Base-by-base conservation (phyloP, 176 grass and related monocot species). In the Areca catechu region DNA sequence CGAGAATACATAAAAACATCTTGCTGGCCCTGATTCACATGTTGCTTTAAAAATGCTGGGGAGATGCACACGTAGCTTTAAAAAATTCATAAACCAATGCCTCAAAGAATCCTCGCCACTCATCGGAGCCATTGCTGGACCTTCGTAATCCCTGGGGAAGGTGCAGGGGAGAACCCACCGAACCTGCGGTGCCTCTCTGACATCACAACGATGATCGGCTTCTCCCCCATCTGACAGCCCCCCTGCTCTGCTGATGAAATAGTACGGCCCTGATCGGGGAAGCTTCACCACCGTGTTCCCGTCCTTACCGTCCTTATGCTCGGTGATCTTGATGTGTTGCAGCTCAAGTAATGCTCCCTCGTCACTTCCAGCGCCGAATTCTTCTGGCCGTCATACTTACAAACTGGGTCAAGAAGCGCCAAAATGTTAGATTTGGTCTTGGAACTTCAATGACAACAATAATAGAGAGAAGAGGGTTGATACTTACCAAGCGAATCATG, bases 321-420 rank as follows among this genome's bases (percentile, higher is more conserved):
- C 58, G 5, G 19, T 19, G 9, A 72, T 43, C 50, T 61, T 49
- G 66, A 78, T 37, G 62, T 74, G 74, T 76, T 75, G 79, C 79
- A 81, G 19, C 51, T 65, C 56, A 82, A 24, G 68, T 82, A 82
- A 3, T 48, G 64, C 23, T 70, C 72, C 51, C 79, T 75, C 6
- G 72, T 82, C 57, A 82, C 79, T 23, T 69, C 48, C 15, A 82
- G 71, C 9, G 76, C 79, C 21, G 79, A 82, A 53, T 82, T 72
- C 62, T 75, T 71, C 47, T 15, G 19, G 4, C 43, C 53, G 3
- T 82, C 72, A 17, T 76, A 82, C 56, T 76, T 82, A 72, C 79
- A 82, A 25, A 82, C 79, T 82, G 34, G 34, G 34, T 43, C 10
- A 14, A 2, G 34, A 43, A 43, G 9, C 12, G 34, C 34, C 53